phyloP scores from a whole-genome alignment of 2,329 filamentous ascomycete species.

The Chlorencoelia australis region DNA sequence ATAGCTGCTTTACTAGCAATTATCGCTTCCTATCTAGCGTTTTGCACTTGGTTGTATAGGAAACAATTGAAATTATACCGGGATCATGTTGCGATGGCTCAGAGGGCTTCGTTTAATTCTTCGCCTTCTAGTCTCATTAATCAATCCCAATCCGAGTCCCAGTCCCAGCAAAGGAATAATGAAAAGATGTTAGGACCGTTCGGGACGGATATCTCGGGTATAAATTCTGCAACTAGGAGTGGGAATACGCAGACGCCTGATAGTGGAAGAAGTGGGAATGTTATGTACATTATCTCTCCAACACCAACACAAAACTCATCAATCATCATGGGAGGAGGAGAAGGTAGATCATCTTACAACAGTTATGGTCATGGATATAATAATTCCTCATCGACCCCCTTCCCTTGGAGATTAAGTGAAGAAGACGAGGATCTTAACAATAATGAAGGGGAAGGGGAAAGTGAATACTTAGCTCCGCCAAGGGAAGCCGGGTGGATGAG shows the following conservation, averaged over 20 bases:
- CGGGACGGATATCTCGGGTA: constrained; percentile 18
- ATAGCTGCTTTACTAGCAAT: constrained; percentile 57
- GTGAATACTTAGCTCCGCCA: no score
- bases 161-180: no score
- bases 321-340: no score
- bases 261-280: constrained; percentile 7
- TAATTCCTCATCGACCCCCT: no score
- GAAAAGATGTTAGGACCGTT: constrained; percentile 19
- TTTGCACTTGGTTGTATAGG: constrained; percentile 64
- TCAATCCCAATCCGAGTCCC: no score
- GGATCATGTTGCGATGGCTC: constrained; percentile 55
- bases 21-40: constrained; percentile 54
- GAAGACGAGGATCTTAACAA: constrained; percentile 20
- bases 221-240: no score
- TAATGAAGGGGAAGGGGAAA: constrained; percentile 4
- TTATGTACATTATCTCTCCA: no score
- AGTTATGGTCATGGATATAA: no score
- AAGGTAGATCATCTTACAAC: no score
- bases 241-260: no score
- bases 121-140: no score
- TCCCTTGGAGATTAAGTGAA: constrained; percentile 23
- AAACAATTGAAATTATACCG: constrained; percentile 62
- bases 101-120: constrained; percentile 39
- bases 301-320: no score
- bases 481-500: constrained; percentile 28